Evolutionary conservation across 1,139 yeast genomes (phyloP).

Genomic region (Fermentozyma sake): DNA sequence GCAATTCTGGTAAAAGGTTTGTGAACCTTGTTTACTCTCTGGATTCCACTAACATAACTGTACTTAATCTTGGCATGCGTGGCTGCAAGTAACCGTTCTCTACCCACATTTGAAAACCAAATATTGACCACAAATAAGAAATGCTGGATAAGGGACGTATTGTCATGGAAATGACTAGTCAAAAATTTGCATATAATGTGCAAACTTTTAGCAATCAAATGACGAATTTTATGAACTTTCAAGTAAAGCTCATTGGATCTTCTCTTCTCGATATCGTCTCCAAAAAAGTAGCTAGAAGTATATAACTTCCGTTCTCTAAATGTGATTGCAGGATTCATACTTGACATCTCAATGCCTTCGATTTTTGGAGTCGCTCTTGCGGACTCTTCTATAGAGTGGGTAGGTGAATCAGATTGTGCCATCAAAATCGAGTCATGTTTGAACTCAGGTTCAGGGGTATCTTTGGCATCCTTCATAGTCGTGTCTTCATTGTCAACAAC

Average conservation of each 20-base stretch:
- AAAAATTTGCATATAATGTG: conserved; percentile 57
- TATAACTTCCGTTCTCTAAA: conserved; percentile 59
- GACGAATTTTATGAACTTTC: conserved; percentile 59
- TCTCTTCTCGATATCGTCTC: conserved; percentile 45
- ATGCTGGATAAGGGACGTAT: conserved; percentile 64
- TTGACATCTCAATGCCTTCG: conserved; percentile 41
- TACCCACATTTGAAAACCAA: conserved; percentile 84
- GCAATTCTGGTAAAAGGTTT: conserved; percentile 80
- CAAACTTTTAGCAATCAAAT: conserved; percentile 60
- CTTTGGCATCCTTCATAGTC: conserved; percentile 3
- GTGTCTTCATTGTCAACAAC: conserved; percentile 3
- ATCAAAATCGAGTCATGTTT: conserved; percentile 1
- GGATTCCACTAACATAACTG: conserved; percentile 32
- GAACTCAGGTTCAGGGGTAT: conserved; percentile 4
- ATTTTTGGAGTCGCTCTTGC: conserved; percentile 39
- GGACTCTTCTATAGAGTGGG: conserved; percentile 24
- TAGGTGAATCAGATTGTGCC: conserved; percentile 9
- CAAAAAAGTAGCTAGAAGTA: conserved; percentile 54
- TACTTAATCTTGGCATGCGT: conserved; percentile 42
- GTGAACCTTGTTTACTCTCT: conserved; percentile 43
- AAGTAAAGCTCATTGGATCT: conserved; percentile 50
- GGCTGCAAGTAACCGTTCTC: conserved; percentile 60
- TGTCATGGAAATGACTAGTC: conserved; percentile 51
- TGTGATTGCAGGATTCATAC: conserved; percentile 46
- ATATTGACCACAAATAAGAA: conserved; percentile 64